A percentile compares a stretch with the other conserved stretches of the same genome.
Conservation (phyloP, 208 protist species). For the Acanthamoeba culbertsoni region DNA sequence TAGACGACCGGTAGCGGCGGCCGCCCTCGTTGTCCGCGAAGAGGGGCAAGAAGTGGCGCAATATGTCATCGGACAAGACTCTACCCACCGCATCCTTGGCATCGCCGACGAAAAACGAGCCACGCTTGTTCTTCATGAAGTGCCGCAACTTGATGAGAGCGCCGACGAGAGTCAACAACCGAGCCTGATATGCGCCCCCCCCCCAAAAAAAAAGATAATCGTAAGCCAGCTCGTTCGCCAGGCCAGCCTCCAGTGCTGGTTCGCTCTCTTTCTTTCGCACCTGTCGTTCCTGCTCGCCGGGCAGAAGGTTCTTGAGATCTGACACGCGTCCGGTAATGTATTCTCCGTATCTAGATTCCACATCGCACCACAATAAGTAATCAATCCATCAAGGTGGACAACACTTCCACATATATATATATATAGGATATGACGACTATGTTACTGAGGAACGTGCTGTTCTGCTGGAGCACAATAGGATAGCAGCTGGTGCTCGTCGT, state of each 20-base stretch:
- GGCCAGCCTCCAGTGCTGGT: no score
- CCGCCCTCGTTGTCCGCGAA: background rate
- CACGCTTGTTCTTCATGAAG: background rate
- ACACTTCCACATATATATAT: no score
- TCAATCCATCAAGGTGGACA: no score
- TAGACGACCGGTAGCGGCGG: background rate
- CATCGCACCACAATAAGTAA: no score
- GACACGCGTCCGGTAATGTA: background rate
- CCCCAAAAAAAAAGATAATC: no score
- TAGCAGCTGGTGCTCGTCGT: background rate
- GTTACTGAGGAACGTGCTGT: no score
- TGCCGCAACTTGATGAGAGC: background rate
- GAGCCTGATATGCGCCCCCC: background rate
- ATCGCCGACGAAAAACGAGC: background rate
- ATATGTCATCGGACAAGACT: background rate
- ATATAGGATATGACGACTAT: no score
- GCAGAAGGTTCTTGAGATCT: background rate
- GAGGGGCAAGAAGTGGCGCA: background rate
- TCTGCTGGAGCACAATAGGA: no score
- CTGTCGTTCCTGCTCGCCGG: background rate
- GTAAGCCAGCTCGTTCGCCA: no score
- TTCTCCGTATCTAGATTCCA: background rate
- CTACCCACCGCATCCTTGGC: background rate
- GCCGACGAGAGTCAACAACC: background rate
- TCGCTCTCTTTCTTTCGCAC: no score